A percentile compares a stretch with the other conserved stretches of the same genome.
Conservation (phyloP, 306 rosid genomes). For the Quercus parvula region DNA sequence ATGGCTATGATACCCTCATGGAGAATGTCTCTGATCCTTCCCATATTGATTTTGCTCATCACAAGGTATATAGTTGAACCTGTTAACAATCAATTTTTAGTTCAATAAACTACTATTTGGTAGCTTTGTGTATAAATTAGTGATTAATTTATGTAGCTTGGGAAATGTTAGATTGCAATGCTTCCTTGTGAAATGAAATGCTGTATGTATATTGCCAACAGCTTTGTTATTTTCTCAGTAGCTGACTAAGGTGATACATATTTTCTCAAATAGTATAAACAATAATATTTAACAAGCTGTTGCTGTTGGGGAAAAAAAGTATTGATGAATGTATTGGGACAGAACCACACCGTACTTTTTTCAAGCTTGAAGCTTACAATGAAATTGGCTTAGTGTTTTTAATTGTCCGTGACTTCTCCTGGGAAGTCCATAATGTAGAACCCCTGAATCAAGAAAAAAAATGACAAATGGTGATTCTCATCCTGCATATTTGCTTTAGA, state of each 20-base stretch:
- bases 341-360: no score
- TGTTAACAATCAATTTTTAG: background rate
- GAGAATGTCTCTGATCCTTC: conserved; percentile 99
- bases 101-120: background rate
- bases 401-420: no score
- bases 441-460: background rate
- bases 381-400: no score
- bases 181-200: background rate
- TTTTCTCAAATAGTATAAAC: no score
- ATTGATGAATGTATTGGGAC: no score
- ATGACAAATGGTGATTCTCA: background rate
- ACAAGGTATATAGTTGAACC: conserved; percentile 54
- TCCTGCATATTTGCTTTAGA: background rate
- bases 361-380: no score
- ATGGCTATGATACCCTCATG: conserved; percentile 97
- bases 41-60: conserved; percentile 97
- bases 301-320: no score
- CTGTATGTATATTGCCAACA: background rate
- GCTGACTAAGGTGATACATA: no score
- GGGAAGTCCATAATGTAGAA: no score
- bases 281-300: no score
- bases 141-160: background rate
- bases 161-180: background rate
- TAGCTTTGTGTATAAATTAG: no score
- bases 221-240: background rate